phyloP scores from a whole-genome alignment of 2,329 filamentous ascomycete genomes.

The Fusarium gaditjirri region DNA sequence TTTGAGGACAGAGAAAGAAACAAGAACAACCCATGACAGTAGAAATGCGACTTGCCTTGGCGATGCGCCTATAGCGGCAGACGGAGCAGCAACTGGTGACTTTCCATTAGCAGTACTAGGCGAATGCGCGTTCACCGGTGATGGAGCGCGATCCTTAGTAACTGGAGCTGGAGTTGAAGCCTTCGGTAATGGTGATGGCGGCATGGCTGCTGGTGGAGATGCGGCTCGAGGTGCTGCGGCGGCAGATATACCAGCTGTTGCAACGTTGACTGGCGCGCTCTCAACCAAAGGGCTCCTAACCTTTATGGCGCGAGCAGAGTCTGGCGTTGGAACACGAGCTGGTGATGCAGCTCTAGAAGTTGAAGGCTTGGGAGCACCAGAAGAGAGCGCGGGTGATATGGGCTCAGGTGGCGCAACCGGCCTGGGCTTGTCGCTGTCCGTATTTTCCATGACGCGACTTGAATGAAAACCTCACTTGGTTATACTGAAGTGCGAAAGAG shows the following conservation, averaged over 20 bases:
- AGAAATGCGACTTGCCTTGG: conserved; percentile 26
- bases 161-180: conserved; percentile 27
- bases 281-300: conserved; percentile 27
- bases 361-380: conserved; percentile 32
- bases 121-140: conserved; percentile 17
- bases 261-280: conserved; percentile 11
- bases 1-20: neutral
- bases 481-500: conserved; percentile 19
- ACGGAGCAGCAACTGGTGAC: conserved; percentile 7
- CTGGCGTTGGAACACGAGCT: conserved; percentile 37
- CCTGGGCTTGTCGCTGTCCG: conserved; percentile 42
- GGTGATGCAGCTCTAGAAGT: conserved; percentile 36
- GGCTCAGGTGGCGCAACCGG: conserved; percentile 43
- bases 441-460: conserved; percentile 41
- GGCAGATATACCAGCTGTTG: conserved; percentile 10
- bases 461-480: conserved; percentile 8
- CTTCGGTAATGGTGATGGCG: conserved; percentile 24
- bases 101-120: conserved; percentile 21
- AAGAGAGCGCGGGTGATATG: conserved; percentile 44
- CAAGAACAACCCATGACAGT: neutral
- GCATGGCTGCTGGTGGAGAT: conserved; percentile 18
- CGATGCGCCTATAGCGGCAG: conserved; percentile 13
- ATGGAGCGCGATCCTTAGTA: conserved; percentile 32
- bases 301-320: conserved; percentile 32
- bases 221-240: conserved; percentile 10